Evolutionary conservation across 2,329 filamentous ascomycete genomes (phyloP), one percentile per base, ranked within the genome.

Genomic region (Tolypocladium album): DNA sequence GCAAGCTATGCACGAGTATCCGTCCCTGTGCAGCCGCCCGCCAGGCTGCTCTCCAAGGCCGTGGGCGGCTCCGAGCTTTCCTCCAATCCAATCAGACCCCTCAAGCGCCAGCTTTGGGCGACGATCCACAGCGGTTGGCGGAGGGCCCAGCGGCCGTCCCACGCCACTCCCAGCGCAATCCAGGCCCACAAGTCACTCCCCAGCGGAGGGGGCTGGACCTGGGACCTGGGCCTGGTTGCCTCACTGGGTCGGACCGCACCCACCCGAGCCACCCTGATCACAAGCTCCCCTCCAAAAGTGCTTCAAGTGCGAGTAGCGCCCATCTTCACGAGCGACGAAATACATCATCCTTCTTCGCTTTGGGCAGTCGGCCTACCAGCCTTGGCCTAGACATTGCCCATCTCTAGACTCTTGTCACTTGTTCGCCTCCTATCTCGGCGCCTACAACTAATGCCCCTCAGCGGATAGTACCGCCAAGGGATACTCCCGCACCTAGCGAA

Each of bases 321-420:
- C 57, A 36, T 36, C 50, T 9, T 53, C 50, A 13, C 50, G 11
- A 7, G 47, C 47, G 27, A 12, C 47, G 11, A 52, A 34, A 31
- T 2, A 52, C 11, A 36, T 36, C 34, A 17, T 52, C 47, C 15
- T 53, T 31, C 50, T 34, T 31, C 31, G 34, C 15, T 43, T 52
- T 40, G 57, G n/a, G 57, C 42, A 58, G 57, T 58, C 7, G 20
- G 58, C 56, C 56, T 57, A 50, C 52, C 58, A 52, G 58, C 58
- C 59, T 22, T 12, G 22, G 5, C 39, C 15, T 53, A 12, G 27
- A 34, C 12, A 17, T 34, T 9, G 8, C 20, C n/a, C 31, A 36
- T 24, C 11, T 20, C 38, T 11, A 40, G 24, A 42, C 1, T 6
- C 24, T 27, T 22, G 22, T 11, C 34, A 27, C 5, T 31, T 12